Percentiles rank a stretch among this genome's conserved stretches.
phyloP scores from a whole-genome alignment of 75 land plant genomes.

The Ceratopteris richardii region DNA sequence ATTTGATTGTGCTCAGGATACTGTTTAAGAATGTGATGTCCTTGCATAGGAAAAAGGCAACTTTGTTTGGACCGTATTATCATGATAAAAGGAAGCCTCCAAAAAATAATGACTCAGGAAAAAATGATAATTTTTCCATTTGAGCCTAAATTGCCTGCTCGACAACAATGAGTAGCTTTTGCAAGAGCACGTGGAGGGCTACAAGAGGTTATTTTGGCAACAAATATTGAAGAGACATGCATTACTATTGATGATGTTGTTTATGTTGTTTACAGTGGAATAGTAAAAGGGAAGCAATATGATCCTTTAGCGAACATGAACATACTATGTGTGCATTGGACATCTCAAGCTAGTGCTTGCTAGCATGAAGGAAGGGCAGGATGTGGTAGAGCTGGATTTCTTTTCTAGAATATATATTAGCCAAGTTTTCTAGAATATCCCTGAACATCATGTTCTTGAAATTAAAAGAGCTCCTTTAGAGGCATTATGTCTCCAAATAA shows the following conservation, averaged over 20 bases:
- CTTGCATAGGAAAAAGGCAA: constrained; percentile 82
- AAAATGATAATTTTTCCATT: constrained; percentile 15
- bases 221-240: constrained; percentile 34
- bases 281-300: constrained; percentile 22
- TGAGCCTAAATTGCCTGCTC: constrained; percentile 22
- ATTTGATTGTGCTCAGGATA: constrained; percentile 87
- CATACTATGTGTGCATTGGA: constrained; percentile 23
- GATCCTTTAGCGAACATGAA: constrained; percentile 22
- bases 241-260: constrained; percentile 28
- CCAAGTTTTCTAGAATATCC: constrained; percentile 9
- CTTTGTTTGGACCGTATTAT: constrained; percentile 49
- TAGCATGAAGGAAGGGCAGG: constrained; percentile 25
- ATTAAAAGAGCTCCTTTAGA: constrained; percentile 29
- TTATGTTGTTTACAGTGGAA: constrained; percentile 27
- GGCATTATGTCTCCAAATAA: constrained; percentile 24
- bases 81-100: constrained; percentile 15
- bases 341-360: constrained; percentile 28
- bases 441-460: constrained; percentile 23
- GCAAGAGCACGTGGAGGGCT: constrained; percentile 15
- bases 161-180: constrained; percentile 21
- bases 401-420: constrained; percentile 15
- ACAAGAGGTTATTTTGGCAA: constrained; percentile 25
- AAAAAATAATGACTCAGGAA: constrained; percentile 4
- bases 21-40: constrained; percentile 97
- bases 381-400: constrained; percentile 19